phyloP scores from a whole-genome alignment of 2,329 filamentous ascomycete genomes.

The Teratosphaeria pseudoeucalypti region DNA sequence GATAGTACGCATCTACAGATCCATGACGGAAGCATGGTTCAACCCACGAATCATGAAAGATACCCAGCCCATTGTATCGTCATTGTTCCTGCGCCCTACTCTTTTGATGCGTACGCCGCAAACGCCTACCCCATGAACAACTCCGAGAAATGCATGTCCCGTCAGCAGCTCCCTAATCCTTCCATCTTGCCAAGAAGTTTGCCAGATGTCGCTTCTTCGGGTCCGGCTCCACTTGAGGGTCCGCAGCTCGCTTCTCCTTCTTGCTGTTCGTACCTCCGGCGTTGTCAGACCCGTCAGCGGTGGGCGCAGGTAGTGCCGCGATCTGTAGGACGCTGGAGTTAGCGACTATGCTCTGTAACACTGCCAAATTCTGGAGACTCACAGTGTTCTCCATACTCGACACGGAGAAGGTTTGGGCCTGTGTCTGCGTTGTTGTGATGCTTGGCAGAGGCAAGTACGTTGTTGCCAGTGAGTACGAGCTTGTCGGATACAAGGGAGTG shows the following conservation, averaged over 20 bases:
- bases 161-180: conserved; percentile 35
- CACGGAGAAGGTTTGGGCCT: conserved; percentile 40
- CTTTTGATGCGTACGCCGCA: not conserved
- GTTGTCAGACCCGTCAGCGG: conserved; percentile 28
- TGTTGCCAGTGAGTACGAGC: conserved; percentile 42
- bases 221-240: not conserved
- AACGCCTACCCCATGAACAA: not conserved
- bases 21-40: not conserved
- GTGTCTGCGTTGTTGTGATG: conserved; percentile 42
- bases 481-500: conserved; percentile 45
- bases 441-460: conserved; percentile 36
- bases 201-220: conserved; percentile 31
- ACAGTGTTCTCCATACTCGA: conserved; percentile 50
- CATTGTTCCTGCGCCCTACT: not conserved
- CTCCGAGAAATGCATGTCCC: not conserved
- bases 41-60: not conserved
- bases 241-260: not conserved
- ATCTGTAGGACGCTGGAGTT: conserved; percentile 31
- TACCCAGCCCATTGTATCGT: not conserved
- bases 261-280: not conserved
- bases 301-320: conserved; percentile 41
- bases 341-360: not conserved
- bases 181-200: conserved; percentile 49
- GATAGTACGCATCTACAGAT: not conserved
- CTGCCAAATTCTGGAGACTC: conserved; percentile 18